phyloP scores from a whole-genome alignment of 2,329 filamentous ascomycete species.

The Ophiostoma australiae region DNA sequence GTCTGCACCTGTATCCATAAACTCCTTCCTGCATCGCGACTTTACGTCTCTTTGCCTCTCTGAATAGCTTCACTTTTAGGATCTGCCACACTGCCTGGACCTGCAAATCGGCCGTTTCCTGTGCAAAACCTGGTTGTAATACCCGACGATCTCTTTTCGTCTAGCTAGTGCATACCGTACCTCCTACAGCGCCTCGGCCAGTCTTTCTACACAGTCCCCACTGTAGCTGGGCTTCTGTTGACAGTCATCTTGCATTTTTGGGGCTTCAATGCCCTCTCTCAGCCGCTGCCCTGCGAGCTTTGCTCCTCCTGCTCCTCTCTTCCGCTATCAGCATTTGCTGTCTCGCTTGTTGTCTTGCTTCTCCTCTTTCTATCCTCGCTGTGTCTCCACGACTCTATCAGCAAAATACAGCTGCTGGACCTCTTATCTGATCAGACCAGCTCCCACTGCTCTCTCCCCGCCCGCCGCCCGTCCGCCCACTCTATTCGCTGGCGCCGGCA shows the following conservation, averaged over 20 bases:
- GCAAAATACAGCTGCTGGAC: background rate
- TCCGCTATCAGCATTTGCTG: background rate
- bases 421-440: slow-evolving; percentile 7
- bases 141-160: background rate
- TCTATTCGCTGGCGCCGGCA: background rate
- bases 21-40: background rate
- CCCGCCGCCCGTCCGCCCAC: slow-evolving; percentile 6
- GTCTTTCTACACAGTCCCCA: background rate
- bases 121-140: background rate
- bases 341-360: slow-evolving; percentile 1
- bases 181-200: background rate
- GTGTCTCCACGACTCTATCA: background rate
- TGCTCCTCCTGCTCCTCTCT: background rate
- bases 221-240: background rate
- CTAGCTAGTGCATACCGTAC: background rate
- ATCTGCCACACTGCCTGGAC: background rate
- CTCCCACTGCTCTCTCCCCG: slow-evolving; percentile 4
- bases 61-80: slow-evolving; percentile 6
- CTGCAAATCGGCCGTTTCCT: background rate
- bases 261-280: background rate
- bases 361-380: background rate
- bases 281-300: background rate
- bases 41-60: background rate
- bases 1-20: background rate
- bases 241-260: background rate